Base-by-base conservation (phyloP, 169 alveolate genomes). In the Plasmodium adleri region DNA sequence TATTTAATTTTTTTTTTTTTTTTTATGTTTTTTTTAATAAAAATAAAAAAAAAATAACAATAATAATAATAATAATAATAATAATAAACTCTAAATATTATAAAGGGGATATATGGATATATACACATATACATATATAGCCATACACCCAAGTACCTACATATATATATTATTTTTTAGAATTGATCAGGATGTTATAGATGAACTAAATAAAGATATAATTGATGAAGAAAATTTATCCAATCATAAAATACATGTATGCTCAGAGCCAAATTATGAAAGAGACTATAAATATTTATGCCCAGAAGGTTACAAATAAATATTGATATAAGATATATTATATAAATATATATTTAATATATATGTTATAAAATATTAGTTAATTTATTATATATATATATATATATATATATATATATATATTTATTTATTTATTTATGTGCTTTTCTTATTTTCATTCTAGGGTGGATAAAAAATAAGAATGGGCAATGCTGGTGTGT, bases 281-380 rank as follows among this genome's bases (percentile, higher is more conserved):
- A 75, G 88, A 45, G 88, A 75, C n/a, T 75, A 75, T 75, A 62
- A 74, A 5, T 75, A 75, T 43, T 63, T 75, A 24, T 75, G 88
- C 28, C 88, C 88, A 5, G 88, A 75, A 47, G 88, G 88, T 75
- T 68, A 15, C 10, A 43, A n/a, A 45, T 17, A 68, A 13, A 7
- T 5, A 26, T 26, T 26, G 32, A 26, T 56, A 71, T 43, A 47
- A 43, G 9, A 45, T 4, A 58, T 56, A 70, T 26, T 26, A 26
- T 26, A 26, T 26, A 26, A 26, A 3, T 26, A 26, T 26, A 26
- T 26, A 26, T 26, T 26, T 26, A 1, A 26, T 26, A 26, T 26
- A 3, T 0, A 26, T 26, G 4, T 26, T 26, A 26, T 26, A 26
- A 26, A 26, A 26, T 26, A 26, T 26, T 0, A 26, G 1, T 26